phyloP scores from a whole-genome alignment of 345 rosid species.

The Pistacia vera region DNA sequence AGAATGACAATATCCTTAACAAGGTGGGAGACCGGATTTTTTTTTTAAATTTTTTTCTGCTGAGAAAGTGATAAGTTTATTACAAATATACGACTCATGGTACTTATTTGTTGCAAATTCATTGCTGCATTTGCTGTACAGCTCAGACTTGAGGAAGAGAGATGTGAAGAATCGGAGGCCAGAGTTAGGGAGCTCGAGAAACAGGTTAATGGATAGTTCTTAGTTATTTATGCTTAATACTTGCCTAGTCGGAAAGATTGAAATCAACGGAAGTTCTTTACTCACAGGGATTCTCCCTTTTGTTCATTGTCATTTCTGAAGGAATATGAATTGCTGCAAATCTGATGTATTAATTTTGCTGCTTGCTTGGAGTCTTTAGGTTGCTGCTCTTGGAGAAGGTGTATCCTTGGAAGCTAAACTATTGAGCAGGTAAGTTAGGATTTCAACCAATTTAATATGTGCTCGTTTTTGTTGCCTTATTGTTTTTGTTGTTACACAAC shows the following conservation, averaged over 20 bases:
- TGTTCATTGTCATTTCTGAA: neutral
- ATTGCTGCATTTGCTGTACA: constrained; percentile 39
- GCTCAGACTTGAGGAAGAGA: constrained; percentile 91
- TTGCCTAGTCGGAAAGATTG: neutral
- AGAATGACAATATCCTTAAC: constrained; percentile 69
- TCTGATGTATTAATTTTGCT: neutral
- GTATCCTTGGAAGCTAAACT: constrained; percentile 95
- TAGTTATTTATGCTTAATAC: neutral
- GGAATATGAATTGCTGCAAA: neutral
- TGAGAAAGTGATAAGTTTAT: neutral
- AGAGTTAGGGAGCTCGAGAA: constrained; percentile 96
- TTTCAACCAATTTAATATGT: constrained; percentile 8
- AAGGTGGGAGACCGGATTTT: constrained; percentile 45
- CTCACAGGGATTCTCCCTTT: neutral
- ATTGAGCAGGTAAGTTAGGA: constrained; percentile 64
- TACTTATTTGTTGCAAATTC: constrained; percentile 10
- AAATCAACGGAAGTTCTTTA: neutral
- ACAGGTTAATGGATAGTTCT: constrained; percentile 55
- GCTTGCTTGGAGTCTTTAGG: constrained; percentile 46
- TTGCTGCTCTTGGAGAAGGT: constrained; percentile 93
- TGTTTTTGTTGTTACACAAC: constrained; percentile 15
- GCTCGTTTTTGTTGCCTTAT: constrained; percentile 3
- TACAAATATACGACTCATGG: neutral
- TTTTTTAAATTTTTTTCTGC: too few species aligned
- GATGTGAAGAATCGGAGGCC: constrained; percentile 84